Conservation (phyloP, 2,329 filamentous ascomycete genomes). For the Stagonosporopsis chrysanthemi region DNA sequence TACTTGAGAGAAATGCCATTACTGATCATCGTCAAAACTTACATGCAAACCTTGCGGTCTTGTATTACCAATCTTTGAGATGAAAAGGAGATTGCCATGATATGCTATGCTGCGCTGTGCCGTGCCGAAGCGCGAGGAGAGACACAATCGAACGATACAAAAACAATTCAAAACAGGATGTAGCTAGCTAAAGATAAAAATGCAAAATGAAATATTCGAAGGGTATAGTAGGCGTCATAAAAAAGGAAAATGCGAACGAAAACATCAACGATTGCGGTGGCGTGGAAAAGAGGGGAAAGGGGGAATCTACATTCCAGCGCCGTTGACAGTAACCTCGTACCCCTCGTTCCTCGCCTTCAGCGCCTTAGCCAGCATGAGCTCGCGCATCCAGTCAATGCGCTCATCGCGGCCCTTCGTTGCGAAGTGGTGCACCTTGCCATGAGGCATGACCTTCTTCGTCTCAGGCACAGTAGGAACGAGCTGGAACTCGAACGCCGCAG, state of each 20-base stretch:
- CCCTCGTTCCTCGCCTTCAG: conserved; percentile 84
- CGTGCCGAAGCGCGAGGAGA: not conserved
- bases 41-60: conserved; percentile 12
- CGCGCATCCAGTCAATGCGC: conserved; percentile 96
- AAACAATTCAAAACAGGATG: not conserved
- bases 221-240: conserved; percentile 43
- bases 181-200: not conserved
- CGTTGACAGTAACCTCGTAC: conserved; percentile 83
- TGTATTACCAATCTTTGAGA: conserved; percentile 3
- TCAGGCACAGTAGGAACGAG: conserved; percentile 69
- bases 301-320: conserved; percentile 48
- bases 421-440: conserved; percentile 89
- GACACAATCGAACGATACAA: not conserved
- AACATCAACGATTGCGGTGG: not conserved
- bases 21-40: not conserved
- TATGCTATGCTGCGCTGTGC: not conserved
- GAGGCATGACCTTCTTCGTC: conserved; percentile 45
- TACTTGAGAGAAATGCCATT: not conserved
- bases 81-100: not conserved
- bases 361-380: conserved; percentile 90
- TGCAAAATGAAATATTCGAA: conserved; percentile 25
- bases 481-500: conserved; percentile 79
- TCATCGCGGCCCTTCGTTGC: conserved; percentile 87
- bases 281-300: not conserved
- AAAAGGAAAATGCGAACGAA: conserved; percentile 20